These are phyloP conservation scores for Arthroderma uncinatum DNA, from an alignment of 2,329 filamentous ascomycete species.

Conservation along the genomic window DNA sequence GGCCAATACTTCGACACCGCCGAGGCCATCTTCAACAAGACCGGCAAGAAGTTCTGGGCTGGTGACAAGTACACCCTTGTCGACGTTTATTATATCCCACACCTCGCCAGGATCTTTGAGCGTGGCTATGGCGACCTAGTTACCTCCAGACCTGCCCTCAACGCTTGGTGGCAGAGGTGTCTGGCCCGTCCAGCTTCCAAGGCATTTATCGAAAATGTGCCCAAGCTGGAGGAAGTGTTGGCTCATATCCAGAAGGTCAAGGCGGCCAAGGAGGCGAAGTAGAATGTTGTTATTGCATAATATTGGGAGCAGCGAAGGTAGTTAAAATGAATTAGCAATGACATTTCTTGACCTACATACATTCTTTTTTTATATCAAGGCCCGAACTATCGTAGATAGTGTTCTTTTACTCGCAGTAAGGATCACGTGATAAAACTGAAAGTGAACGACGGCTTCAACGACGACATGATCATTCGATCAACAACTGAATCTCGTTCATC, in stretches of 20 bases:
- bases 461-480: too few relatives aligned
- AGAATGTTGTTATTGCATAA: too few relatives aligned
- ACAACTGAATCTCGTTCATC: too few relatives aligned
- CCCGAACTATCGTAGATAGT: too few relatives aligned
- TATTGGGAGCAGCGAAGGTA: background rate
- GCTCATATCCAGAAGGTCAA: background rate
- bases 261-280: background rate
- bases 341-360: too few relatives aligned
- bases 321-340: too few relatives aligned
- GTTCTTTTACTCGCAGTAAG: too few relatives aligned
- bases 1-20: conserved; percentile 35
- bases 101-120: conserved; percentile 35
- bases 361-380: too few relatives aligned
- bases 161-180: conserved; percentile 30
- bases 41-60: conserved; percentile 32
- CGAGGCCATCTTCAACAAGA: conserved; percentile 18
- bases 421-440: too few relatives aligned
- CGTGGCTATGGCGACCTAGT: conserved; percentile 32
- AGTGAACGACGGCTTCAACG: too few relatives aligned
- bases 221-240: background rate
- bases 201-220: conserved; percentile 2
- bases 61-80: conserved; percentile 35
- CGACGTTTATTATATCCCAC: conserved; percentile 41
- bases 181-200: conserved; percentile 4
- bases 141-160: conserved; percentile 27